Evolutionary conservation across 2,329 filamentous ascomycete genomes (phyloP), one percentile per base, ranked within the genome.

Genomic region (Pezizomycotina sp.): DNA sequence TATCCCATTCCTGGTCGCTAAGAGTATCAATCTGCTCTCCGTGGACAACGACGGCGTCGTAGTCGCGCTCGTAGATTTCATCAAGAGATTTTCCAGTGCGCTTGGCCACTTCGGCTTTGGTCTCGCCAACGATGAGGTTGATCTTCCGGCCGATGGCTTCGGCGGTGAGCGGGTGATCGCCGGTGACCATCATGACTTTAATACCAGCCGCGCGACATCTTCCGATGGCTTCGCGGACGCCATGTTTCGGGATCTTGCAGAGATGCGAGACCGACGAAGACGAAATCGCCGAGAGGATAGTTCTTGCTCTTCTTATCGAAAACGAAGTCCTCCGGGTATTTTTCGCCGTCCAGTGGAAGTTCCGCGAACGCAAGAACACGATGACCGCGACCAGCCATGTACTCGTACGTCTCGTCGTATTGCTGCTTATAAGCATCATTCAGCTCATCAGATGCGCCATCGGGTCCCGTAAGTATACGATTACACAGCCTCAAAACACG

Each of bases 181-280:
- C 65, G 12, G 65, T 69, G 38, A 69, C 54, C 65, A 69, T 69
- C 49, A 66, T 64, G n/a, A 69, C 65, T 15, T 60, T 60, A 30
- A 69, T 67, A 6, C 65, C 65, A n/a, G 65, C 65, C 49, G 60
- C 59, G 34, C 63, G 63, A 47, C 64, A 68, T 41, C 60, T 54
- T 49, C 59, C 58, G n/a, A 68, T 63, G 65, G 62, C 7, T 57
- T 62, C 12, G 64, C 67, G 6, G 69, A 69, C 48, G 73, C 70
- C 1, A 65, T 55, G 7, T 70, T 66, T 35, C 69, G 70, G 69
- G 69, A 47, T 74, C 69, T 47, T 72, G 72, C 14, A 74, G 60
- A 9, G 69, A 70, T 37, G 70, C 63, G 9, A 74, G 60, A 27
- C 70, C 70, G 9, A 69, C 59, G 43, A 71, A 67, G 24, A 60